Conservation (phyloP, 768 basidiomycete species). For the Pulveroboletus sp. region DNA sequence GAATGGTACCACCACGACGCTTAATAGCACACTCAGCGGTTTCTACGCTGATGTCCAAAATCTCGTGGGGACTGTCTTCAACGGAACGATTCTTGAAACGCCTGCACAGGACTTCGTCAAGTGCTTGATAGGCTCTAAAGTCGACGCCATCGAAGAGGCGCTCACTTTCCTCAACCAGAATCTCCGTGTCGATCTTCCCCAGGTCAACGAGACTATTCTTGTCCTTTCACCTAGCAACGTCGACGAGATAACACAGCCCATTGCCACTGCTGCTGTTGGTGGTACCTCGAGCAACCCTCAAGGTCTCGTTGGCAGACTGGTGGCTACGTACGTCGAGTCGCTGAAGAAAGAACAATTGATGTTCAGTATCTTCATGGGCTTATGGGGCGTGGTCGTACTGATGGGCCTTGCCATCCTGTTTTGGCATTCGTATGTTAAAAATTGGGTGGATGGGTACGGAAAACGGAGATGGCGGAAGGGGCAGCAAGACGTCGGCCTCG, state of each 20-base stretch:
- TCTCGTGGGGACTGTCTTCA: slow-evolving; percentile 74
- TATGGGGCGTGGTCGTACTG: slow-evolving; percentile 82
- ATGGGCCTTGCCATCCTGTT: slow-evolving; percentile 69
- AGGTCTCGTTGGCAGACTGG: slow-evolving; percentile 68
- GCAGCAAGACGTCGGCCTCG: slow-evolving; percentile 47
- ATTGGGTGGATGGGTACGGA: slow-evolving; percentile 43
- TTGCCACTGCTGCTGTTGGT: slow-evolving; percentile 79
- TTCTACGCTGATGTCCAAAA: slow-evolving; percentile 87
- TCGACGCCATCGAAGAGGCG: slow-evolving; percentile 79
- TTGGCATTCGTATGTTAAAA: slow-evolving; percentile 64
- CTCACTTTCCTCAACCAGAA: slow-evolving; percentile 91
- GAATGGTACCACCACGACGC: slow-evolving; percentile 78
- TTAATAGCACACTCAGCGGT: slow-evolving; percentile 80
- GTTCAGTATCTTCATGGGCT: slow-evolving; percentile 75
- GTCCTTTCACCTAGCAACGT: slow-evolving; percentile 70
- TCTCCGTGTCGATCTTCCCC: slow-evolving; percentile 74
- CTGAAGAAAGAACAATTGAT: slow-evolving; percentile 80
- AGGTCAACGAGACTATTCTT: slow-evolving; percentile 69
- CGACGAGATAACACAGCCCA: slow-evolving; percentile 72
- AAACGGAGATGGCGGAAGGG: slow-evolving; percentile 49
- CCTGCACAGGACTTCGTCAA: slow-evolving; percentile 84
- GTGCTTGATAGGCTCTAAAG: slow-evolving; percentile 90
- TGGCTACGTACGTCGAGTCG: slow-evolving; percentile 65
- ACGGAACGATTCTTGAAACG: slow-evolving; percentile 73
- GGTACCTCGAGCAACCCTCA: slow-evolving; percentile 46